These are phyloP conservation scores for Botrytis medusae DNA, from an alignment of 2,329 filamentous ascomycete genomes.

Conservation along the genomic window DNA sequence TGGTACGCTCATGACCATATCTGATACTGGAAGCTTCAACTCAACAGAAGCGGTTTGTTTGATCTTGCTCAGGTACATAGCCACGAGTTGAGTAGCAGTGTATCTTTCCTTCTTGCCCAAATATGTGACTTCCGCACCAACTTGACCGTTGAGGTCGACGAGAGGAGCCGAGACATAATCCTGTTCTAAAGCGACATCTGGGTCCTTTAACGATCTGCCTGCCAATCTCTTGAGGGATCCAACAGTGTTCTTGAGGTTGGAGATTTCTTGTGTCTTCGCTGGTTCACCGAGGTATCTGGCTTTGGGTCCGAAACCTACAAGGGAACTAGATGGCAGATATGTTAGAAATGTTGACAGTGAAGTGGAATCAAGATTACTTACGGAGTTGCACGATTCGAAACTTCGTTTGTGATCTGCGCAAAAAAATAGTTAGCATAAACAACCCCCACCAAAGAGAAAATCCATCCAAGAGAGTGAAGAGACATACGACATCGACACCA, in stretches of 20 bases:
- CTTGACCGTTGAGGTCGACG: slow-evolving; percentile 88
- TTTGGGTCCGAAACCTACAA: slow-evolving; percentile 95
- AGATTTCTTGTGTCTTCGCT: slow-evolving; percentile 98
- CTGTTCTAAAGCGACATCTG: slow-evolving; percentile 91
- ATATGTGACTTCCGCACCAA: slow-evolving; percentile 91
- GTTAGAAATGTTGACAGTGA: background rate
- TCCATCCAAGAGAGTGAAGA: background rate
- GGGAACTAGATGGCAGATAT: slow-evolving; percentile 57
- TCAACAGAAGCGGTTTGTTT: slow-evolving; percentile 84
- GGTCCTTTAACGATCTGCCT: slow-evolving; percentile 82
- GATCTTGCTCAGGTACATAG: slow-evolving; percentile 95
- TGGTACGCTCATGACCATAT: slow-evolving; percentile 91
- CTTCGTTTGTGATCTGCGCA: slow-evolving; percentile 91
- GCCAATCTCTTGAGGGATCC: slow-evolving; percentile 87
- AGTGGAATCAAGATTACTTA: slow-evolving; percentile 57
- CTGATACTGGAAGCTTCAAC: slow-evolving; percentile 85
- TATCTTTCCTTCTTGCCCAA: slow-evolving; percentile 94
- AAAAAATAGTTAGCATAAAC: slow-evolving; percentile 34
- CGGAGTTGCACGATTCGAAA: slow-evolving; percentile 97
- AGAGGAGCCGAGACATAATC: slow-evolving; percentile 83
- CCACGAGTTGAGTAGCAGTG: slow-evolving; percentile 87
- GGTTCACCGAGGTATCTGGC: slow-evolving; percentile 90
- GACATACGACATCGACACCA: slow-evolving; percentile 95
- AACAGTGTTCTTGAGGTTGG: slow-evolving; percentile 99
- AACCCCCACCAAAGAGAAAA: slow-evolving; percentile 22